A percentile compares a stretch with the other conserved stretches of the same genome.
Evolutionary conservation across 2,329 filamentous ascomycete species (phyloP).

Genomic region (Fonsecaea nubica): DNA sequence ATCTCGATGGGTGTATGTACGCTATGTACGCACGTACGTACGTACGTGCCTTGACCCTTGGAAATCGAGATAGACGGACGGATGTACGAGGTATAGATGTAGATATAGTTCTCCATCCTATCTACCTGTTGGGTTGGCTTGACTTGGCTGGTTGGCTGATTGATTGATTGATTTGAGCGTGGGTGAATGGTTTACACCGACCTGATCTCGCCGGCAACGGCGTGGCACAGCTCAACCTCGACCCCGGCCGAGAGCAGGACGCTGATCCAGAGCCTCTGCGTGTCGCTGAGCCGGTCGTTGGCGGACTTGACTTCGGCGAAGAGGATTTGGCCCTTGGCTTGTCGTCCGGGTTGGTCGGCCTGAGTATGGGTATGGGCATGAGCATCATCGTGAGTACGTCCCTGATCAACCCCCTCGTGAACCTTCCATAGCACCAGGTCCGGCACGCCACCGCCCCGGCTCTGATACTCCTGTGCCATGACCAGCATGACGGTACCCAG

Average conservation of each 20-base stretch:
- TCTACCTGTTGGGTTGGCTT: too few species aligned
- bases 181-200: neutral
- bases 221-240: constrained; percentile 79
- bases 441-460: constrained; percentile 84
- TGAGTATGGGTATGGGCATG: neutral
- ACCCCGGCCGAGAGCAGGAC: constrained; percentile 85
- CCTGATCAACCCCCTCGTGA: neutral
- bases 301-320: constrained; percentile 81
- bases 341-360: constrained; percentile 46
- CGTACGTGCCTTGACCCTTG: too few species aligned
- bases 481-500: constrained; percentile 88
- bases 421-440: constrained; percentile 88
- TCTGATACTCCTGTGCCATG: constrained; percentile 91
- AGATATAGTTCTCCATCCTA: too few species aligned
- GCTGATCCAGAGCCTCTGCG: constrained; percentile 95
- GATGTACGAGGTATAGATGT: too few species aligned
- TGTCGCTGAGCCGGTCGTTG: constrained; percentile 94
- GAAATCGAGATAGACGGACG: too few species aligned
- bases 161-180: too few species aligned
- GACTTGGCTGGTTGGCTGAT: too few species aligned
- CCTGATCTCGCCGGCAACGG: constrained; percentile 55
- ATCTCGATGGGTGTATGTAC: too few species aligned
- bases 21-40: too few species aligned
- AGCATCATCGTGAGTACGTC: constrained; percentile 38
- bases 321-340: constrained; percentile 67